Evolutionary conservation across 2,329 filamentous ascomycete genomes (phyloP).

Genomic region (Leptographium procerum): DNA sequence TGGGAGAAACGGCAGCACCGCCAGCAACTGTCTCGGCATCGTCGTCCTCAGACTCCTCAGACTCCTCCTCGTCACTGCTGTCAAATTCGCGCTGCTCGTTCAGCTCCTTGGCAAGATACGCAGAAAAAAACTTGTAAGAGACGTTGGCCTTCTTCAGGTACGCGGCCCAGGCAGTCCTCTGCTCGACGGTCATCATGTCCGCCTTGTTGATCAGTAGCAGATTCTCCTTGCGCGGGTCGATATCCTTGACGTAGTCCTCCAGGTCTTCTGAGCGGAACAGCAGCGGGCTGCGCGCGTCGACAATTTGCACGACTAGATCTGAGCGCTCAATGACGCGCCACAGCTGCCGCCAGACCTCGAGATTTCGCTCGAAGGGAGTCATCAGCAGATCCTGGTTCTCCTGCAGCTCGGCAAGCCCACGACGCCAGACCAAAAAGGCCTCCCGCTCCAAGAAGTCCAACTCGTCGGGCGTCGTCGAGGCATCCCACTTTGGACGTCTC

Average conservation of each 20-base stretch:
- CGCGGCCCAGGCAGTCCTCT: slow-evolving; percentile 73
- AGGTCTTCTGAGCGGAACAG: slow-evolving; percentile 91
- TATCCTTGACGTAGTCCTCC: slow-evolving; percentile 87
- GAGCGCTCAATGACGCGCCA: slow-evolving; percentile 98
- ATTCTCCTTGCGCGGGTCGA: slow-evolving; percentile 80
- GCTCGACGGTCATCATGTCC: slow-evolving; percentile 90
- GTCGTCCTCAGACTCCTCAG: slow-evolving; percentile 24
- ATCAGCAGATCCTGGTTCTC: slow-evolving; percentile 90
- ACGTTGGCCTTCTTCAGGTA: slow-evolving; percentile 75
- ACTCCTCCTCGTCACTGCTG: slow-evolving; percentile 24
- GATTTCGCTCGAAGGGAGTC: slow-evolving; percentile 94
- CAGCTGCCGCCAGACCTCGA: slow-evolving; percentile 95
- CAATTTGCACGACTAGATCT: slow-evolving; percentile 93
- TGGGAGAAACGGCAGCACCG: not conserved
- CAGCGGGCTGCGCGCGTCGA: slow-evolving; percentile 89
- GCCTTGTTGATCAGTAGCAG: slow-evolving; percentile 94
- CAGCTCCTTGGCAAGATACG: slow-evolving; percentile 77
- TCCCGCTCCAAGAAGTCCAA: slow-evolving; percentile 71
- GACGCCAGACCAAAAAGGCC: slow-evolving; percentile 74
- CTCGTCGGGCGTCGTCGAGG: slow-evolving; percentile 69
- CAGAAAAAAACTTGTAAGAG: slow-evolving; percentile 93
- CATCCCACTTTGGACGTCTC: slow-evolving; percentile 79
- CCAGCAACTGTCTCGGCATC: slow-evolving; percentile 12
- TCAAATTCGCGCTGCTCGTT: slow-evolving; percentile 61
- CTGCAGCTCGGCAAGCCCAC: slow-evolving; percentile 82